A percentile compares a stretch with the other conserved stretches of the same genome.
Evolutionary conservation across 306 rosid genomes (phyloP).

Genomic region (Acmispon strigosus): DNA sequence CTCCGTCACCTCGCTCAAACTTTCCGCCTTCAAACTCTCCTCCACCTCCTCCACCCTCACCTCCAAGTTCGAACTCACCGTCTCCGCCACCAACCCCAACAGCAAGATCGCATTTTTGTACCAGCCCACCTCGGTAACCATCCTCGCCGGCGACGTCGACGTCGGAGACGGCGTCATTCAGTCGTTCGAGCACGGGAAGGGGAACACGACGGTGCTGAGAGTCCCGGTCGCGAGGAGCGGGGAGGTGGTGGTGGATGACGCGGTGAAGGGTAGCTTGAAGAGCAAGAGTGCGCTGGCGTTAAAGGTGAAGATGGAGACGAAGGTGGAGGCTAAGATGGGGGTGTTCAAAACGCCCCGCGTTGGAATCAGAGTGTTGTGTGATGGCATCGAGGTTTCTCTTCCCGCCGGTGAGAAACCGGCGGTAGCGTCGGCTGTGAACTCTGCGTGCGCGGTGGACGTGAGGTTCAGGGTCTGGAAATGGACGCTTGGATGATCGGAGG

Average conservation of each 20-base stretch:
- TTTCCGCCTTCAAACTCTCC: conserved; percentile 6
- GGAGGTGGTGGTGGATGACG: conserved; percentile 15
- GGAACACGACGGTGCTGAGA: conserved; percentile 60
- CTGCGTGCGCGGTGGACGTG: conserved; percentile 57
- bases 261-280: conserved; percentile 45
- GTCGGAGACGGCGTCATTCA: conserved; percentile 26
- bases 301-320: conserved; percentile 56
- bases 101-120: conserved; percentile 20
- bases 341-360: conserved; percentile 48
- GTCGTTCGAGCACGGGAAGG: conserved; percentile 49
- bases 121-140: conserved; percentile 16
- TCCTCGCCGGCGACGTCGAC: conserved; percentile 1
- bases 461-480: conserved; percentile 95
- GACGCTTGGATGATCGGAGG: conserved; percentile 46
- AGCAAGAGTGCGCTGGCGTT: conserved; percentile 51
- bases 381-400: conserved; percentile 38
- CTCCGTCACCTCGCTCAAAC: conserved; percentile 30
- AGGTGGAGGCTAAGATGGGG: conserved; percentile 60
- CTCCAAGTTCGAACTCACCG: conserved; percentile 20
- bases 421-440: conserved; percentile 40
- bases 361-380: conserved; percentile 61
- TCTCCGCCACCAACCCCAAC: conserved; percentile 35
- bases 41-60: not conserved
- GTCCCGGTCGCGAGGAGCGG: conserved; percentile 30
- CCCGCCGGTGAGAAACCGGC: conserved; percentile 57